Evolutionary conservation across 768 basidiomycete genomes (phyloP), one percentile per base, ranked within the genome.

Genomic region (Amanita pallidorosea): DNA sequence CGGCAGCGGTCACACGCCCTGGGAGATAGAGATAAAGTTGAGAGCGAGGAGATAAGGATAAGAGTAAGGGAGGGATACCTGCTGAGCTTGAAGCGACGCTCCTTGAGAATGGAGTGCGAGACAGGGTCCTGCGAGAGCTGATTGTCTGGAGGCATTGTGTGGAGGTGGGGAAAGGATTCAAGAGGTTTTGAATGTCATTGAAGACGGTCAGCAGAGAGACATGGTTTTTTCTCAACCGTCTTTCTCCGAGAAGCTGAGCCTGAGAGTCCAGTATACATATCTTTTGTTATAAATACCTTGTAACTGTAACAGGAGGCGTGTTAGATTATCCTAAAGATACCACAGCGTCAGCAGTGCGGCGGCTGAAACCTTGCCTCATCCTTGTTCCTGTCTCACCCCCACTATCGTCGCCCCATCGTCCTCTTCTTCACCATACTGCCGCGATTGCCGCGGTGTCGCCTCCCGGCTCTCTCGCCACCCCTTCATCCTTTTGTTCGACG

Each of bases 1-100:
- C 88, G 80, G 72, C 88, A 91, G 54, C 88, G 85, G 75, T 91
- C 88, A 72, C 88, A 91, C 53, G 88, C 88, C 63, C 88, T 90
- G 56, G 31, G 52, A n/a, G 34, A n/a, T 4, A 54, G 42, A 57
- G 56, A 55, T 25, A 55, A 51, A 57, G 42, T 51, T 9, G 8
- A 36, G 34, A 12, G 33, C 9, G 13, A 29, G 43, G 18, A 45
- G 27, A 36, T 35, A 40, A 34, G 37, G 27, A 56, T 44, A 50
- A 47, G n/a, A n/a, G n/a, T n/a, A n/a, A 13, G 5, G 52, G 2
- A 63, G 27, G 7, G 76, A 35, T 53, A 86, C 88, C 88, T 84
- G 78, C 84, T 88, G 52, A 91, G 69, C 71, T 91, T 91, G 72
- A 91, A 90, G 47, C 88, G 77, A 49, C 88, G 74, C 59, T 91